Evolutionary conservation across 257 asterid species (phyloP), one percentile per base, ranked within the genome.

Genomic region (Capsicum chinense): DNA sequence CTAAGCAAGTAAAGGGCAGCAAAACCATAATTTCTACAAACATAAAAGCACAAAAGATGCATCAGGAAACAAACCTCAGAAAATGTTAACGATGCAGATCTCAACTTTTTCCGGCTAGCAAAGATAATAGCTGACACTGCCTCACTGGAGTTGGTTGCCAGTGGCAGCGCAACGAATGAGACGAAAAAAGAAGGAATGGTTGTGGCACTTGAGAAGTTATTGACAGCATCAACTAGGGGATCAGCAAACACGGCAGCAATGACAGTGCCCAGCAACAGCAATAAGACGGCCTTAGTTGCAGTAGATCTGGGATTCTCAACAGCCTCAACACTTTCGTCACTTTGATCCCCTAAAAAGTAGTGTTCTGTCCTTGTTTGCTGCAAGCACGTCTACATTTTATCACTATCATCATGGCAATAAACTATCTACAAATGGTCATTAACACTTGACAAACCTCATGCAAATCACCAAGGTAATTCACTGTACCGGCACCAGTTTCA

Each of bases 111-210:
- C 89, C 97, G 86, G 90, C 90, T 89, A 85, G 99, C 92, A 85
- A 96, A 94, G 83, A 96, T 93, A 74, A 94, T 90, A 68, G 99
- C 98, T 2, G 98, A 90, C 19, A 96, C 98, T 0, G 98, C 98
- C 90, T 96, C 98, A 69, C 98, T 93, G 63, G 99, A 93, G 92
- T 96, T 96, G 86, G 99, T 96, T 83, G 98, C 99, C 83, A 96
- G 56, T 42, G 99, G 99, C 50, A 96, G 87, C 0, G 88, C 97
- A 69, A 96, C 88, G 71, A 96, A 96, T 0, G 98, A 96, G 86
- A 96, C 94, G 93, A 96, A 96, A 86, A 96, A 96, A 11, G 97
- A 85, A 50, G 99, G 98, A 48, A 96, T 96, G 37, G 84, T 89
- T 0, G 99, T 93, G 83, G 98, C 99, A 67, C 59, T 63, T 0